Evolutionary conservation across 2,329 filamentous ascomycete genomes (phyloP).

Genomic region (Rhinocladiella similis): DNA sequence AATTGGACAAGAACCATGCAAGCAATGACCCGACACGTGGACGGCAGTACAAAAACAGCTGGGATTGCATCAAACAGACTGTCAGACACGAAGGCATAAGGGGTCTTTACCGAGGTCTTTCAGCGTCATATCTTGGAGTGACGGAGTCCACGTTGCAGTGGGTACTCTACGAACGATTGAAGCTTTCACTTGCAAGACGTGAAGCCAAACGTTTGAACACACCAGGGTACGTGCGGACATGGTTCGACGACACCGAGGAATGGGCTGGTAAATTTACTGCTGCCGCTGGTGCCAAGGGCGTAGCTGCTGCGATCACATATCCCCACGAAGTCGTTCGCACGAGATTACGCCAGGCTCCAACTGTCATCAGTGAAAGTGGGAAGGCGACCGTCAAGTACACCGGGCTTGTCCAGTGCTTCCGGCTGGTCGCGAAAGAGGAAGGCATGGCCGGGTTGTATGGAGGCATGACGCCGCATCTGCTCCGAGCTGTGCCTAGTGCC

Average conservation of each 20-base stretch:
- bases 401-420: conserved; percentile 84
- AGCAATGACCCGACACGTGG: conserved; percentile 53
- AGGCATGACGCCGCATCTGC: conserved; percentile 85
- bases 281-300: conserved; percentile 80
- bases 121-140: conserved; percentile 86
- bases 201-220: conserved; percentile 58
- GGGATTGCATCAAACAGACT: conserved; percentile 83
- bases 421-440: conserved; percentile 83
- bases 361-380: conserved; percentile 68
- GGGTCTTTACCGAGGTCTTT: conserved; percentile 86
- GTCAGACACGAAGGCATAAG: conserved; percentile 75
- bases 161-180: conserved; percentile 93
- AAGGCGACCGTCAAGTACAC: conserved; percentile 77
- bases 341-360: conserved; percentile 79
- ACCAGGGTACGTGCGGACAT: conserved; percentile 62
- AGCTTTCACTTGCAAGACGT: conserved; percentile 66
- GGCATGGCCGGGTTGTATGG: conserved; percentile 84
- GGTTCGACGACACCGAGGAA: conserved; percentile 73
- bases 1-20: conserved; percentile 83
- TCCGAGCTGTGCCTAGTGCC: conserved; percentile 86
- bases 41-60: conserved; percentile 80
- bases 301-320: conserved; percentile 83
- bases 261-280: conserved; percentile 78
- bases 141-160: conserved; percentile 89
- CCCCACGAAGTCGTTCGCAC: conserved; percentile 91